Percentiles rank a stretch among this genome's conserved stretches.
These are phyloP conservation scores for Tetrapisispora namnaoensis DNA, from an alignment of 805 yeast genomes.

Conservation along the genomic window DNA sequence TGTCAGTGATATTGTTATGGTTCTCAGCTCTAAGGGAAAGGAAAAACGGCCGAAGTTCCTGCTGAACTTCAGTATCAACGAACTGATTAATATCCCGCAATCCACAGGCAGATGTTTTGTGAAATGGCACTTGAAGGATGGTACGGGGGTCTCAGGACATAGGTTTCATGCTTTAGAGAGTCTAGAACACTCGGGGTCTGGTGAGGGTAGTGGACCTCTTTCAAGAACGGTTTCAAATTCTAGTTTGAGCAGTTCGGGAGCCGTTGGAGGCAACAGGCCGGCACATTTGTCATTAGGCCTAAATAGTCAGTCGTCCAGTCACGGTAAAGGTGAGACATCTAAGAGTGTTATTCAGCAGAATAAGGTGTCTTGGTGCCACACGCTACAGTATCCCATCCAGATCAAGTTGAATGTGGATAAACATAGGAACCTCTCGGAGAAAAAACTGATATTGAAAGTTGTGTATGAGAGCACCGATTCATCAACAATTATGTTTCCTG, in stretches of 20 bases:
- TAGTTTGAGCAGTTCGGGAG: background rate
- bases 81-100: conserved; percentile 75
- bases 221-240: background rate
- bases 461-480: conserved; percentile 28
- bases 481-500: background rate
- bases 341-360: conserved; percentile 40
- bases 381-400: conserved; percentile 28
- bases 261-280: background rate
- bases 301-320: conserved; percentile 11
- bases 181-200: conserved; percentile 15
- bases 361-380: conserved; percentile 40
- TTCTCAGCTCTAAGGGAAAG: conserved; percentile 16
- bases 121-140: conserved; percentile 51
- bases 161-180: background rate
- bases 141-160: conserved; percentile 22
- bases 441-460: conserved; percentile 35
- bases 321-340: conserved; percentile 34
- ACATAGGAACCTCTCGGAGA: conserved; percentile 29
- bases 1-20: background rate
- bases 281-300: background rate
- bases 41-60: conserved; percentile 51
- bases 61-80: conserved; percentile 49
- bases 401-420: conserved; percentile 35
- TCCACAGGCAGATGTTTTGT: conserved; percentile 58
- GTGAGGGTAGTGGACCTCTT: background rate